These are phyloP conservation scores for Cercospora beticola DNA, from an alignment of 2,329 filamentous ascomycete genomes.

Conservation along the genomic window DNA sequence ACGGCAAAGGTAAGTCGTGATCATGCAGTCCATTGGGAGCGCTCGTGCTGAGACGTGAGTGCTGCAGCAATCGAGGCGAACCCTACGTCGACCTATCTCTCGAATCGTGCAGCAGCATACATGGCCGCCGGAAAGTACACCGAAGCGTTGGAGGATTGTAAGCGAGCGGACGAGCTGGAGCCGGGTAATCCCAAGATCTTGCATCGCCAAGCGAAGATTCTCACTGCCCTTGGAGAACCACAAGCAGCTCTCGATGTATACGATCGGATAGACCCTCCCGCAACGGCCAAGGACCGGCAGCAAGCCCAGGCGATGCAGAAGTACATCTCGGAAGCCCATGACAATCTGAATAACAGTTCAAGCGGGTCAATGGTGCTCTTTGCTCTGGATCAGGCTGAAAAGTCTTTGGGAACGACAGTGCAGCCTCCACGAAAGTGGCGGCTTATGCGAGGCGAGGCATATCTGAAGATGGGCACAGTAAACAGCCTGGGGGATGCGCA, in stretches of 20 bases:
- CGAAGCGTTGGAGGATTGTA: slow-evolving; percentile 83
- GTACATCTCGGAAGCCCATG: slow-evolving; percentile 76
- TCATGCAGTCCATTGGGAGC: background rate
- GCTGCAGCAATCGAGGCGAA: slow-evolving; percentile 78
- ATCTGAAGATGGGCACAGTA: slow-evolving; percentile 85
- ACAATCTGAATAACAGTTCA: slow-evolving; percentile 70
- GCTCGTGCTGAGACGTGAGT: slow-evolving; percentile 28
- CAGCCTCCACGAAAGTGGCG: slow-evolving; percentile 89
- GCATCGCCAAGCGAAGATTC: slow-evolving; percentile 82
- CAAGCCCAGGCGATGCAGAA: slow-evolving; percentile 81
- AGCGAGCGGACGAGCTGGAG: slow-evolving; percentile 76
- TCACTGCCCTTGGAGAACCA: slow-evolving; percentile 81
- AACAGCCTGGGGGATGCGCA: slow-evolving; percentile 90
- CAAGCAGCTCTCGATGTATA: slow-evolving; percentile 84
- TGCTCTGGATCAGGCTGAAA: slow-evolving; percentile 86
- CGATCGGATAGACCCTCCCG: slow-evolving; percentile 73
- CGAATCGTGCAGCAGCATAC: slow-evolving; percentile 91
- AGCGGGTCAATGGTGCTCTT: slow-evolving; percentile 89
- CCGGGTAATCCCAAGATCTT: slow-evolving; percentile 84
- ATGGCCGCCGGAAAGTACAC: slow-evolving; percentile 81
- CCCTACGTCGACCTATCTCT: slow-evolving; percentile 85
- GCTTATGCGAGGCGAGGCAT: slow-evolving; percentile 85
- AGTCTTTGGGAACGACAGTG: slow-evolving; percentile 71
- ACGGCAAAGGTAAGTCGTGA: slow-evolving; percentile 75
- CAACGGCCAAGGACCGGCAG: slow-evolving; percentile 80